Base-by-base conservation (phyloP, 805 yeast genomes). In the Saccharomyces jurei region DNA sequence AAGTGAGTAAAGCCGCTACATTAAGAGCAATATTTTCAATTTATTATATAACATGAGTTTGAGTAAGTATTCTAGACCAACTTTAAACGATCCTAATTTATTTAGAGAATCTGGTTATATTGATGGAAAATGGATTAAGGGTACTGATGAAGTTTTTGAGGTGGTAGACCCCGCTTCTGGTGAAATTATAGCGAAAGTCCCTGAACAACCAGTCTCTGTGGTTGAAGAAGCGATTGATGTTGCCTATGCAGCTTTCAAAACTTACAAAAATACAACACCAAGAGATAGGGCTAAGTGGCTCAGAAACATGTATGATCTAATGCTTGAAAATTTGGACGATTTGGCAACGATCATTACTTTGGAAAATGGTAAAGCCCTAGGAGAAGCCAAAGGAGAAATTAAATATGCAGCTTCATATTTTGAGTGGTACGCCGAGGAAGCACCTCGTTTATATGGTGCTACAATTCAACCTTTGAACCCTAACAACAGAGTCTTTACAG, bases 351-450 rank as follows among this genome's bases (percentile, higher is more conserved):
- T 82, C 52, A 64, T 81, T 47, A 73, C 83, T 28, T 79, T 80
- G 80, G 86, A 82, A 67, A 82, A 81, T 62, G 86, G 86, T 57
- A 81, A 81, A 64, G 72, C 82, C 13, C 65, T 79, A 48, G 65
- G 77, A 46, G 86, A 81, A 60, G 77, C 84, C 8, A 63, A 63
- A 10, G 84, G 84, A 52, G 86, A 82, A 62, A 66, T 81, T 56
- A 79, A 75, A 60, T 81, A 81, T 59, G 83, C 81, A 29, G 86
- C 86, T 3, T 80, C 87, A 6, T 90, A 86, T 70, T 86, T 88
- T 68, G 90, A 89, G 65, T 91, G 97, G 97, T 91, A 83, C 66
- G 77, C 95, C 31, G 84, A 80, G 64, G 85, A 80, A 61, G 83
- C 84, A 13, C 78, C 81, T 60, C 68, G 85, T 58, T 64, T 74